Evolutionary conservation across 23 red algal species (phyloP).

Genomic region (Gracilaria gracilis): DNA sequence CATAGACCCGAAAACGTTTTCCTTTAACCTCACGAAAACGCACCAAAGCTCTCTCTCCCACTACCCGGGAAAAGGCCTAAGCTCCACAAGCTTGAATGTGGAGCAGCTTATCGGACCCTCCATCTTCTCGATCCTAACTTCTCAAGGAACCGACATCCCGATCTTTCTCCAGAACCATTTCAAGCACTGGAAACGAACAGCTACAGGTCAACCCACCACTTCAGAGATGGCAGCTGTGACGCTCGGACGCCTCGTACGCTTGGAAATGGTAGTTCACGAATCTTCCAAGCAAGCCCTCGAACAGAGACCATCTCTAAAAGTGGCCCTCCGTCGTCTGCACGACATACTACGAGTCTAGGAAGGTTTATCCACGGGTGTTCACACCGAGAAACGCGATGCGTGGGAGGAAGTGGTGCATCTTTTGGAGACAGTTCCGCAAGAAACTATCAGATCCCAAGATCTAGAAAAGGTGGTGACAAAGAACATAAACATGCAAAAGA

Average conservation of each 20-base stretch:
- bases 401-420: constrained; percentile 1
- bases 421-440: too few relatives aligned
- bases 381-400: neutral
- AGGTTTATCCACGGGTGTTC: neutral
- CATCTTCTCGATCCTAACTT: constrained; percentile 12
- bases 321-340: constrained; percentile 23
- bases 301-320: constrained; percentile 10
- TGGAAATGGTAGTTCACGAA: constrained; percentile 9
- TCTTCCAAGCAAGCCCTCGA: neutral
- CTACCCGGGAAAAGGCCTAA: constrained; percentile 15
- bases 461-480: neutral
- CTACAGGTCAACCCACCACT: neutral
- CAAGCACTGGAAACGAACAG: neutral
- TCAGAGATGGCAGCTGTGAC: constrained; percentile 4
- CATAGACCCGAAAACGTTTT: neutral
- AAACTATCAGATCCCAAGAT: neutral
- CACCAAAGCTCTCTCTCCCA: neutral
- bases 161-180: constrained; percentile 1
- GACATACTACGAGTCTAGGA: constrained; percentile 3
- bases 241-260: constrained; percentile 12
- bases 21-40: neutral
- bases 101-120: neutral
- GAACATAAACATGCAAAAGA: neutral
- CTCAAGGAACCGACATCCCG: constrained; percentile 24
- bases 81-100: neutral